These are phyloP conservation scores for Fraxinus sp. DNA, from an alignment of 305 asterid species.

Conservation along the genomic window DNA sequence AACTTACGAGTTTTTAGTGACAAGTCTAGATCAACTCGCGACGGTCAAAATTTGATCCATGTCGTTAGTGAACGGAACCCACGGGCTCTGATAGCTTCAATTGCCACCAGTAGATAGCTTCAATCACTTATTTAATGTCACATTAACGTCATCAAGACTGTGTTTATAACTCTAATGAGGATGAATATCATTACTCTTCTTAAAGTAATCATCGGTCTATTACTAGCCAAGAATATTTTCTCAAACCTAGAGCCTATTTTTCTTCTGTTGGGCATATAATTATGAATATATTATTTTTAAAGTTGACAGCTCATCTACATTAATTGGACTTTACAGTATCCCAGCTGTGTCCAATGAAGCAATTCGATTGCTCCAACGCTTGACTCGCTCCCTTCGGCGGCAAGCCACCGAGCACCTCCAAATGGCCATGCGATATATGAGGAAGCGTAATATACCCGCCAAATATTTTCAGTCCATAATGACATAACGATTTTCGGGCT, in stretches of 20 bases:
- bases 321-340: neutral
- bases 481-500: too few relatives aligned
- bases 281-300: neutral
- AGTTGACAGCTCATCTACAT: conserved; percentile 8
- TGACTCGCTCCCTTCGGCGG: conserved; percentile 26
- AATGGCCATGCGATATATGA: conserved; percentile 12
- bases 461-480: too few relatives aligned
- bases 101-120: neutral
- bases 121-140: too few relatives aligned
- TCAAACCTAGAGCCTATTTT: neutral
- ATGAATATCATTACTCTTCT: too few relatives aligned
- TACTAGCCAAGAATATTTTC: neutral
- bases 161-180: too few relatives aligned
- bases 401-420: conserved; percentile 35
- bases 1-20: too few relatives aligned
- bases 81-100: too few relatives aligned
- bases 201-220: neutral
- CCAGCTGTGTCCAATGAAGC: conserved; percentile 33
- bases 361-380: conserved; percentile 12
- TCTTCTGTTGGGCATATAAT: neutral
- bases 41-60: too few relatives aligned
- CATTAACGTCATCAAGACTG: too few relatives aligned
- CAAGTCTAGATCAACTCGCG: neutral
- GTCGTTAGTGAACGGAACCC: too few relatives aligned
- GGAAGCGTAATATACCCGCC: neutral